Evolutionary conservation across 306 rosid species (phyloP).

Genomic region (Trichosanthes truncata): DNA sequence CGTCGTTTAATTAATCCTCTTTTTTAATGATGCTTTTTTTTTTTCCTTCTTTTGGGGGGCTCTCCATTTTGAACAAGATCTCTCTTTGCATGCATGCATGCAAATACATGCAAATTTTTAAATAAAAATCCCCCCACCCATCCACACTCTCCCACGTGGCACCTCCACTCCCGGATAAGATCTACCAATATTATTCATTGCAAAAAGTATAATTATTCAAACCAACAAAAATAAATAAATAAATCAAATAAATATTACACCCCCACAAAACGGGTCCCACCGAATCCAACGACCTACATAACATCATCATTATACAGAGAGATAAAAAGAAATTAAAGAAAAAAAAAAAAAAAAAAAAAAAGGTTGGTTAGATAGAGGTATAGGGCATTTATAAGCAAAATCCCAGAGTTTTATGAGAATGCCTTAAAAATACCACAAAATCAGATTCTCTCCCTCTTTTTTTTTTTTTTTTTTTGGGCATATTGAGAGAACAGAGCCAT

Average conservation of each 20-base stretch:
- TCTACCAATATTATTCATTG: conserved; percentile 28
- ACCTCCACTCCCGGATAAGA: conserved; percentile 27
- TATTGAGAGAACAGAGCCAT: not conserved
- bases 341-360: not conserved
- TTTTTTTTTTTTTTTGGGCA: not conserved
- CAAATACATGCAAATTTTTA: conserved; percentile 35
- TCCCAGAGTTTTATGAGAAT: conserved; percentile 32
- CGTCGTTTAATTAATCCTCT: not conserved
- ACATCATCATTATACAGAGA: conserved; percentile 36
- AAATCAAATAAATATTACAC: too few relatives aligned
- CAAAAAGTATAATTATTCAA: conserved; percentile 29
- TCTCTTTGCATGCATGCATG: conserved; percentile 42
- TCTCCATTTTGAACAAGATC: not conserved
- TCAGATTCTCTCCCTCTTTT: not conserved
- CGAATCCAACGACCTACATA: conserved; percentile 74
- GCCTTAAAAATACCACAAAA: not conserved
- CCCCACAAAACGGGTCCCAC: conserved; percentile 40
- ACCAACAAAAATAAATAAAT: not conserved
- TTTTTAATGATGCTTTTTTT: not conserved
- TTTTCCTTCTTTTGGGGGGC: not conserved
- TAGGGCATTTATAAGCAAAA: conserved; percentile 37
- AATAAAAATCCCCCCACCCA: conserved; percentile 16
- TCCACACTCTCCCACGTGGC: conserved; percentile 65
- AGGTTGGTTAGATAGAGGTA: not conserved
- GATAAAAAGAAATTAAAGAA: not conserved